phyloP scores from a whole-genome alignment of 2,329 filamentous ascomycete genomes.

The Chaetomium sp. region DNA sequence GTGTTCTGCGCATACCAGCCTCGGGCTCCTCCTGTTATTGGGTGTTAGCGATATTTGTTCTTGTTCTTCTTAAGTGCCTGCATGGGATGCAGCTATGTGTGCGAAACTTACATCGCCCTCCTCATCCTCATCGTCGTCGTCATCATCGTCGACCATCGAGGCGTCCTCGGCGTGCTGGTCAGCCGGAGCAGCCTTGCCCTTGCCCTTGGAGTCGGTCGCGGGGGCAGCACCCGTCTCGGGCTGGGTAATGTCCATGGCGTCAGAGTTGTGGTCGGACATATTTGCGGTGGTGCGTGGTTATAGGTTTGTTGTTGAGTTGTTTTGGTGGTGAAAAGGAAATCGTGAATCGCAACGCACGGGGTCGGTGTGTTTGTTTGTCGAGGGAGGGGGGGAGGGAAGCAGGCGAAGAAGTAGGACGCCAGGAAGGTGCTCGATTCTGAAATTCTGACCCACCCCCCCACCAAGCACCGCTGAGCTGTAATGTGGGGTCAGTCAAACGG shows the following conservation, averaged over 20 bases:
- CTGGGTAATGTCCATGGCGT: conserved; percentile 34
- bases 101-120: conserved; percentile 33
- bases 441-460: conserved; percentile 6
- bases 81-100: not conserved
- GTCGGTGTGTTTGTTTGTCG: no score
- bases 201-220: conserved; percentile 58
- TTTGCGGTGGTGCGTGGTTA: conserved; percentile 22
- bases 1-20: conserved; percentile 25
- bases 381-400: conserved; percentile 1
- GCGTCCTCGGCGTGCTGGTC: conserved; percentile 49
- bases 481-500: conserved; percentile 18
- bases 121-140: conserved; percentile 64
- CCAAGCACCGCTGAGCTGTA: not conserved
- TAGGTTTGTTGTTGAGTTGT: not conserved
- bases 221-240: conserved; percentile 23
- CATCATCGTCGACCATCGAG: conserved; percentile 69
- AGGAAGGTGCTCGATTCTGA: conserved; percentile 4
- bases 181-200: conserved; percentile 68
- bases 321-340: not conserved
- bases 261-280: conserved; percentile 43
- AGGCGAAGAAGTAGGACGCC: conserved; percentile 2
- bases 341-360: no score
- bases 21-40: conserved; percentile 27
- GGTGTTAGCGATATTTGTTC: conserved; percentile 18
- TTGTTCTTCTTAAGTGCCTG: not conserved